phyloP scores from a whole-genome alignment of 768 basidiomycete genomes.

The Trametes elegans region DNA sequence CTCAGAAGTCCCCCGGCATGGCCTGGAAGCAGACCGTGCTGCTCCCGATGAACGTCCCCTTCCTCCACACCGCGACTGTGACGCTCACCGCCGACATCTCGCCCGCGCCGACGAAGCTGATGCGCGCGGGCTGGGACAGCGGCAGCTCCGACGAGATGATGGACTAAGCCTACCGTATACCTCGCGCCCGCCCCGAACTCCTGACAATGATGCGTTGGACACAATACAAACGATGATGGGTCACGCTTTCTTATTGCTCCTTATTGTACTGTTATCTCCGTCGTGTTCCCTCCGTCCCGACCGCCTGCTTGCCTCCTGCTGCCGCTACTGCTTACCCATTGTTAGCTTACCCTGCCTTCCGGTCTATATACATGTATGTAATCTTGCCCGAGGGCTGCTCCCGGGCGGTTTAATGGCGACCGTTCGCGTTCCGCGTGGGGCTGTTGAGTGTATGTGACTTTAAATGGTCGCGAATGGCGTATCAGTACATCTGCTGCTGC shows the following conservation, averaged over 20 bases:
- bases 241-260: slow-evolving; percentile 23
- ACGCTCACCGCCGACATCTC: slow-evolving; percentile 21
- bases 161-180: slow-evolving; percentile 15
- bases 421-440: neutral
- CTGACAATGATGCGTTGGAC: slow-evolving; percentile 21
- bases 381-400: slow-evolving; percentile 10
- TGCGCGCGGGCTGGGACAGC: slow-evolving; percentile 22
- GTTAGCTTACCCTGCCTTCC: slow-evolving; percentile 7
- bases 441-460: neutral
- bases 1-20: slow-evolving; percentile 24
- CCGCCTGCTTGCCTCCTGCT: slow-evolving; percentile 2
- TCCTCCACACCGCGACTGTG: slow-evolving; percentile 7
- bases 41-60: slow-evolving; percentile 18
- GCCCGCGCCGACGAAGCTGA: slow-evolving; percentile 19
- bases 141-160: slow-evolving; percentile 19
- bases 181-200: neutral
- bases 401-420: slow-evolving; percentile 16
- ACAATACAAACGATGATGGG: slow-evolving; percentile 15
- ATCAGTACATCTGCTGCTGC: slow-evolving; percentile 10
- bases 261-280: slow-evolving; percentile 22
- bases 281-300: slow-evolving; percentile 12
- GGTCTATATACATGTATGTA: slow-evolving; percentile 19
- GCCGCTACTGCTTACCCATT: slow-evolving; percentile 1
- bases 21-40: slow-evolving; percentile 27
- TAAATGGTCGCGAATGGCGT: neutral